Conservation (phyloP, 1,284 basidiomycete species). For the Irpex sp. region DNA sequence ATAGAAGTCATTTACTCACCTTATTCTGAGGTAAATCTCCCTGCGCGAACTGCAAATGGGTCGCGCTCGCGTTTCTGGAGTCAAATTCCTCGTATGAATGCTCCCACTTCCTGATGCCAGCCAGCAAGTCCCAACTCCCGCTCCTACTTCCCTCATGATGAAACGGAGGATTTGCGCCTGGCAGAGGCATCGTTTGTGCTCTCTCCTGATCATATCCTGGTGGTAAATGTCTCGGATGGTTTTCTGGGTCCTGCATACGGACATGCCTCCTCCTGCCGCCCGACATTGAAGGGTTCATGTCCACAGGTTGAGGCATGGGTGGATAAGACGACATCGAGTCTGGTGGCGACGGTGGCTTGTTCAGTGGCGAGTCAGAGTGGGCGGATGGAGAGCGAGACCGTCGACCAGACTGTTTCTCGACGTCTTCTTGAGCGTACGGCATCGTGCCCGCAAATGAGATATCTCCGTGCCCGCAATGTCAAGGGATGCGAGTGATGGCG, state of each 20-base stretch:
- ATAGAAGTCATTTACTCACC: slow-evolving; percentile 25
- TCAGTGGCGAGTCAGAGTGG: slow-evolving; percentile 16
- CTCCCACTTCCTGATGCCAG: slow-evolving; percentile 51
- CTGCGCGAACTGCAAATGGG: slow-evolving; percentile 56
- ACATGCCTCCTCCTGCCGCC: slow-evolving; percentile 11
- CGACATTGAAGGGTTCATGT: slow-evolving; percentile 4
- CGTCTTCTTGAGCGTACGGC: neutral
- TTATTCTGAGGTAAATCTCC: slow-evolving; percentile 59
- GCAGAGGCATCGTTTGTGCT: slow-evolving; percentile 18
- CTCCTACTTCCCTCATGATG: slow-evolving; percentile 15
- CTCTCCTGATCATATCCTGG: slow-evolving; percentile 17
- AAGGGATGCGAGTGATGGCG: neutral
- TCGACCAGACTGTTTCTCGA: neutral
- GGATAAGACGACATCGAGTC: slow-evolving; percentile 13
- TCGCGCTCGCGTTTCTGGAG: slow-evolving; percentile 47
- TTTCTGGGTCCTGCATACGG: slow-evolving; percentile 13
- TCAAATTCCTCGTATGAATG: slow-evolving; percentile 60
- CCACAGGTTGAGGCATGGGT: slow-evolving; percentile 12
- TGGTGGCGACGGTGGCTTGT: neutral
- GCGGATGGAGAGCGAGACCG: slow-evolving; percentile 3
- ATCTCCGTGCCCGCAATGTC: neutral
- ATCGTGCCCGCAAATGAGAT: neutral
- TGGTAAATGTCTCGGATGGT: slow-evolving; percentile 15
- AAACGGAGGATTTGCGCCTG: slow-evolving; percentile 10
- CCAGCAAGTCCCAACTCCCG: slow-evolving; percentile 50